A percentile compares a stretch with the other conserved stretches of the same genome.
phyloP scores from a whole-genome alignment of 257 asterid genomes.

The Rubia yunnanensis region DNA sequence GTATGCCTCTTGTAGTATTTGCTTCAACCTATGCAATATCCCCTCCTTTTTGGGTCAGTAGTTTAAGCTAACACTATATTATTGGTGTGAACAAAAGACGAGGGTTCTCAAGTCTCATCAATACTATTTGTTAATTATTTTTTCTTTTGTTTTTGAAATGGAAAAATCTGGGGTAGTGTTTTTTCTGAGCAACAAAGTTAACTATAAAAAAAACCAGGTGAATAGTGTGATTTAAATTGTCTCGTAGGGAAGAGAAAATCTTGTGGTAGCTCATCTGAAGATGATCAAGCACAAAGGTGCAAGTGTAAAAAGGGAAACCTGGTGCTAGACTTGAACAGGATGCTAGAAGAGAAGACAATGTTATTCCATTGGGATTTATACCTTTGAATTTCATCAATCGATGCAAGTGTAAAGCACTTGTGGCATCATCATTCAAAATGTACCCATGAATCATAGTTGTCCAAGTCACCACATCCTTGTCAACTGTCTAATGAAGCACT shows the following conservation, averaged over 20 bases:
- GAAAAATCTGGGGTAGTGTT: not conserved
- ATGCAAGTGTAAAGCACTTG: constrained; percentile 44
- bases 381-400: constrained; percentile 68
- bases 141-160: not conserved
- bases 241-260: constrained; percentile 32
- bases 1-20: not conserved
- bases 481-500: constrained; percentile 40
- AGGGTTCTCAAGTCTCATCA: not conserved
- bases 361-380: constrained; percentile 72
- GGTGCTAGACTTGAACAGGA: constrained; percentile 38
- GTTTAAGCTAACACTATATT: no score
- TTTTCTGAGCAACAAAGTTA: not conserved
- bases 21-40: no score
- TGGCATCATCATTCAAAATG: constrained; percentile 32
- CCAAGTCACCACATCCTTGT: constrained; percentile 83
- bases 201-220: not conserved
- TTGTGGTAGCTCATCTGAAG: constrained; percentile 17
- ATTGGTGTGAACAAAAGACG: not conserved
- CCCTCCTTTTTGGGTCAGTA: no score
- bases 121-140: no score
- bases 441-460: constrained; percentile 77
- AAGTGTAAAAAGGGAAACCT: not conserved
- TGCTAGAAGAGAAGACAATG: constrained; percentile 65
- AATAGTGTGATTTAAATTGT: constrained; percentile 6
- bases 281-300: constrained; percentile 3